Base-by-base conservation (phyloP, 139 green algal genomes). In the Medakamo hakoo region DNA sequence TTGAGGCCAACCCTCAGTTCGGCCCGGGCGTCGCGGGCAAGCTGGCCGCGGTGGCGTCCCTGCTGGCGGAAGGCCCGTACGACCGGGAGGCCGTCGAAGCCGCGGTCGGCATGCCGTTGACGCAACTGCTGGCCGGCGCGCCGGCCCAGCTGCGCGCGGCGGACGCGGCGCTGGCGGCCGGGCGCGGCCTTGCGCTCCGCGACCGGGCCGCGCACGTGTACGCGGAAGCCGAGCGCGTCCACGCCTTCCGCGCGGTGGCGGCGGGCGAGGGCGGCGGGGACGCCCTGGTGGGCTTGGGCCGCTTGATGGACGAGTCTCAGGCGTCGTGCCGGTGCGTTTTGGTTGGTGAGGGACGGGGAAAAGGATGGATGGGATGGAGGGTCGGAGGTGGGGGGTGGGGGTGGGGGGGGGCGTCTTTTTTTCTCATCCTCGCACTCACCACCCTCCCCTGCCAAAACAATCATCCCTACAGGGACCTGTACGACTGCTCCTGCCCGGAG, bases 401-500 rank as follows among this genome's bases (percentile, higher is more conserved):
- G 24, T 21, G 22, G 26, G 21, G 20, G 55, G 55, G 9, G 0
- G 24, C 26, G 22, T 28, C 22, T 16, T 59, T 23, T 59, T 59
- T n/a, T 20, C 31, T 21, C 5, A 19, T 5, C 58, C 28, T 49
- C 28, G 19, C 28, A 30, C 57, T 31, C 23, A 24, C 57, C 27
- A 21, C 16, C 28, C 19, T 21, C 28, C 18, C 20, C 4, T 4
- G 4, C 19, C 28, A 28, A n/a, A 27, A 14, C 23, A n/a, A 3
- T 9, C 23, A 22, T 58, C 16, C 14, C 21, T 30, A 3, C 74
- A 77, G 80, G 19, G 70, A 82, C 23, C 75, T 89, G 62, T 97
- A 95, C 72, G 81, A 94, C 55, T 97, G 90, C 78, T 92, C 80
- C 71, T 94, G 84, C 64, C 63, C 73, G 0, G 90, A 98, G 76